A percentile compares a stretch with the other conserved stretches of the same genome.
phyloP scores from a whole-genome alignment of 805 yeast species.

The Ogataea paradorogensis region DNA sequence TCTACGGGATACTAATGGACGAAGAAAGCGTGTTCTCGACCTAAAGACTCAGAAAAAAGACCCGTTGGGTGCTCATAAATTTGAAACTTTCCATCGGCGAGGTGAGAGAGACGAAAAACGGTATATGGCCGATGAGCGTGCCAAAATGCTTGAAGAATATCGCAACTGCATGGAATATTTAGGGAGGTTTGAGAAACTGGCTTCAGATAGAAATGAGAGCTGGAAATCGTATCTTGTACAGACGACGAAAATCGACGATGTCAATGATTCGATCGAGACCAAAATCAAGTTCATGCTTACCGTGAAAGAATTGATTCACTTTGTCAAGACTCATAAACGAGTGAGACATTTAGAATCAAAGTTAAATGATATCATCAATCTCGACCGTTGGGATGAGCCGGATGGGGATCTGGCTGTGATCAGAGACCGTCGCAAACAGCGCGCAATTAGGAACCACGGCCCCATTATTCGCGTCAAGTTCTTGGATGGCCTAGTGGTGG shows the following conservation, averaged over 20 bases:
- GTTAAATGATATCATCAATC: constrained; percentile 29
- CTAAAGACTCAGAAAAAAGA: constrained; percentile 27
- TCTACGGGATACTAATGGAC: constrained; percentile 10
- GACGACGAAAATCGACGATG: constrained; percentile 44
- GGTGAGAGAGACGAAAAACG: constrained; percentile 65
- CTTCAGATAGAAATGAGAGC: constrained; percentile 17
- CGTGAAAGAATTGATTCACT: constrained; percentile 41
- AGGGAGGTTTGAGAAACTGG: constrained; percentile 30
- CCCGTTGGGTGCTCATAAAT: constrained; percentile 47
- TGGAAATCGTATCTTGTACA: constrained; percentile 11
- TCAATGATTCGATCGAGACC: constrained; percentile 48
- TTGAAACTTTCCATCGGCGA: constrained; percentile 48
- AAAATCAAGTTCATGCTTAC: constrained; percentile 51
- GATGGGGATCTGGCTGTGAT: constrained; percentile 15
- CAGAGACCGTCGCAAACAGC: constrained; percentile 9
- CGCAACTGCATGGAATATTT: constrained; percentile 51
- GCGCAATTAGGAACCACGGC: constrained; percentile 32
- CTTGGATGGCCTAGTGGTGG: constrained; percentile 36
- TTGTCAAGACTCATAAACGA: constrained; percentile 36
- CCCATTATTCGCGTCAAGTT: constrained; percentile 37
- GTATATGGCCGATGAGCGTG: constrained; percentile 54
- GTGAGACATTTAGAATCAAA: constrained; percentile 37
- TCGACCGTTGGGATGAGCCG: constrained; percentile 30
- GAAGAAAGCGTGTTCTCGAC: neutral
- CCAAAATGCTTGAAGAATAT: constrained; percentile 51